Evolutionary conservation across 257 asterid genomes (phyloP), one percentile per base, ranked within the genome.

Genomic region (Rubia yunnanensis): DNA sequence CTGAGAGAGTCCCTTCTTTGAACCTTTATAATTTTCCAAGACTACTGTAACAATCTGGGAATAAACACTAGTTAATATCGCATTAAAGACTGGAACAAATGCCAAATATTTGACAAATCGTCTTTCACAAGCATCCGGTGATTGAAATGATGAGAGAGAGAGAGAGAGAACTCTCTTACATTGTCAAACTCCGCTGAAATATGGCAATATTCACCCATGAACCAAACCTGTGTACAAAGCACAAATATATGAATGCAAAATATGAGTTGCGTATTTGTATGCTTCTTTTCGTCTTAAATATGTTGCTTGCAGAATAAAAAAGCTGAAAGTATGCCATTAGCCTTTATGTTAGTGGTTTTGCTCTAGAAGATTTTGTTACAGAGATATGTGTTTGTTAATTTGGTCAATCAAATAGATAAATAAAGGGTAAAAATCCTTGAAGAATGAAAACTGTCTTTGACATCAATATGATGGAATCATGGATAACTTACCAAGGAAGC

Each of bases 161-260:
- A 11, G 50, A 10, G 36, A 8, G 11, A 59, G 35, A 38, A 65
- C 64, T 64, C 72, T 60, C 98, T 84, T 88, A 91, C 98, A 77
- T 81, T 82, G 74, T 91, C 91, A 68, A 91, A 91, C 78, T 91
- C 95, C 38, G 84, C 84, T 60, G 98, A 88, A 72, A 91, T 88
- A 67, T 91, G 96, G 62, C 91, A 91, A 74, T 84, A 79, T 78
- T 88, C 88, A 50, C 98, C 98, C 98, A 91, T 91, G 84, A 91
- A 88, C 95, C 94, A 83, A 80, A 91, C 86, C 98, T 91, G 89
- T 20, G 8, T 62, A 18, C 60, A 72, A n/a, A 63, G 46, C 70
- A 55, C 54, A 70, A 63, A 62, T 34, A 49, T 34, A 46, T 18
- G 30, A 11, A n/a, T 22, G 34, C 34, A 55, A 56, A 28, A 27